These are phyloP conservation scores for Globisporangium splendens DNA, from an alignment of 352 stramenopile genomes.

Conservation along the genomic window DNA sequence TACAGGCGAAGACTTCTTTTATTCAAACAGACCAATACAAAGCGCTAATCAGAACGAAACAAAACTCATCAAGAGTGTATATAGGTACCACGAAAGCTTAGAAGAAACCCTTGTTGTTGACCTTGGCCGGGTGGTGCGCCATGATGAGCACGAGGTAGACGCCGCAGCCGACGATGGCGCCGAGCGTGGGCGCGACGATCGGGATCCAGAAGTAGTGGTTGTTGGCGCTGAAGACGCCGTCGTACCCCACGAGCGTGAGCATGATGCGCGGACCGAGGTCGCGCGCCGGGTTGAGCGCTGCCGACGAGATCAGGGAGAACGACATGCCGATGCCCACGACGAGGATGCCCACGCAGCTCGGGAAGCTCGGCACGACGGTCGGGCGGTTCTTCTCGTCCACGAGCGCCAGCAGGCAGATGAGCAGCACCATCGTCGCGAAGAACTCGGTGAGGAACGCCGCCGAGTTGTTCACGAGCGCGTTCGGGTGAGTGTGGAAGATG, in stretches of 20 bases:
- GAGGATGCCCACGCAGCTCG: slow-evolving; percentile 22
- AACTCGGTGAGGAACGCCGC: slow-evolving; percentile 27
- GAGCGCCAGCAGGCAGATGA: slow-evolving; percentile 21
- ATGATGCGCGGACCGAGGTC: slow-evolving; percentile 35
- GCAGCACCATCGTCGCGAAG: slow-evolving; percentile 18
- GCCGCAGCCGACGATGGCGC: slow-evolving; percentile 17
- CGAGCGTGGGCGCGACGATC: slow-evolving; percentile 26
- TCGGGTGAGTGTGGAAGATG: slow-evolving; percentile 31
- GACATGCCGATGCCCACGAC: slow-evolving; percentile 28
- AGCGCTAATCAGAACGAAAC: too few relatives aligned
- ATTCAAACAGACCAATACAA: too few relatives aligned
- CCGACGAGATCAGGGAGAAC: slow-evolving; percentile 23
- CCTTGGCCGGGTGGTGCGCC: slow-evolving; percentile 25
- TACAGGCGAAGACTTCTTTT: too few relatives aligned
- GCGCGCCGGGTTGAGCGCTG: slow-evolving; percentile 34
- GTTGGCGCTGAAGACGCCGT: slow-evolving; percentile 20
- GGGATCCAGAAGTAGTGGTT: slow-evolving; percentile 36
- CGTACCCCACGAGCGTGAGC: slow-evolving; percentile 20
- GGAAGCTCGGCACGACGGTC: slow-evolving; percentile 18
- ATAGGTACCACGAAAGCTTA: background rate
- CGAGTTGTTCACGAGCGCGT: slow-evolving; percentile 16
- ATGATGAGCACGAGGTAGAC: slow-evolving; percentile 27
- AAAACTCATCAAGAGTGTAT: too few relatives aligned
- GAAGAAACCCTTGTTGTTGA: slow-evolving; percentile 25
- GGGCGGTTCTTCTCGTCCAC: slow-evolving; percentile 29